These are phyloP conservation scores for Cucurbita argyrosperma DNA, from an alignment of 306 rosid species.

Conservation along the genomic window DNA sequence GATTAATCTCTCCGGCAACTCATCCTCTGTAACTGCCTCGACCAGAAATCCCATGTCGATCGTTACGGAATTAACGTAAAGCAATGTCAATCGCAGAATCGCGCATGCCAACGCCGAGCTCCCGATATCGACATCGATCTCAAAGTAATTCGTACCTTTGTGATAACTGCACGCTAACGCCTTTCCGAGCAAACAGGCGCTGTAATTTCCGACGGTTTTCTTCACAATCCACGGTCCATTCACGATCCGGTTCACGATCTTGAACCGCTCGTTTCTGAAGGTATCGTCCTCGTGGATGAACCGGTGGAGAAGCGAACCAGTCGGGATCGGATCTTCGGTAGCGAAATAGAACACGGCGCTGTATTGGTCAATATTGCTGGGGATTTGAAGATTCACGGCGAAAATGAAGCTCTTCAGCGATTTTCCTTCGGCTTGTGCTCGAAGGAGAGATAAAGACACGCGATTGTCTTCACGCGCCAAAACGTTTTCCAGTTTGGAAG, in stretches of 20 bases:
- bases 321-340: conserved; percentile 44
- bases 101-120: conserved; percentile 76
- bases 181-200: conserved; percentile 72
- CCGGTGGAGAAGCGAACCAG: conserved; percentile 51
- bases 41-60: conserved; percentile 80
- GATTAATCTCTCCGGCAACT: conserved; percentile 66
- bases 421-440: conserved; percentile 36
- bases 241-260: conserved; percentile 80
- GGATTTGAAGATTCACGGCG: conserved; percentile 72
- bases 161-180: conserved; percentile 73
- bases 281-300: conserved; percentile 61
- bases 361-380: conserved; percentile 56
- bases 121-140: conserved; percentile 79
- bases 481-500: conserved; percentile 53
- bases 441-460: conserved; percentile 30
- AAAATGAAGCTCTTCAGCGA: conserved; percentile 52
- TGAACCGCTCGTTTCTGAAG: conserved; percentile 70
- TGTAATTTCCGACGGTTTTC: conserved; percentile 63
- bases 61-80: conserved; percentile 51
- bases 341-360: conserved; percentile 76
- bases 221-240: conserved; percentile 88
- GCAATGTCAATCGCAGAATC: conserved; percentile 55
- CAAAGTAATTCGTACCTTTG: conserved; percentile 50
- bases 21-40: conserved; percentile 69
- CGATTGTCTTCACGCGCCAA: conserved; percentile 64